These are phyloP conservation scores for Russula griseocarnosa DNA, from an alignment of 768 basidiomycete genomes.

Conservation along the genomic window DNA sequence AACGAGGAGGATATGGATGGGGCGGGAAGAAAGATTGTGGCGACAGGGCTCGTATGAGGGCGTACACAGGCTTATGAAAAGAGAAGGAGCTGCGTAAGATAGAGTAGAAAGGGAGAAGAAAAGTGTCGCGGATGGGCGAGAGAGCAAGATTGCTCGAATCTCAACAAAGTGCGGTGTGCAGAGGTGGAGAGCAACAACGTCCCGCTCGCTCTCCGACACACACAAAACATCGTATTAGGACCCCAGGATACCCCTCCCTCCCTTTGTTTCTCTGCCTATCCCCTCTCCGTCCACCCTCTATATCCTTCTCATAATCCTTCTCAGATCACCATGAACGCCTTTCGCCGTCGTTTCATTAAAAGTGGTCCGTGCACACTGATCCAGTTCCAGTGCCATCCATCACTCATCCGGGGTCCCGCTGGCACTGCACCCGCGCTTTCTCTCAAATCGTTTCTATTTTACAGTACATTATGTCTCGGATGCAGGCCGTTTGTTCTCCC, in stretches of 20 bases:
- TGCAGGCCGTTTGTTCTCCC: neutral
- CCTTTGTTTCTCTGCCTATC: too few species aligned
- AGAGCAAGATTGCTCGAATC: constrained; percentile 22
- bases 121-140: constrained; percentile 24
- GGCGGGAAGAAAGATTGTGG: constrained; percentile 20
- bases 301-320: neutral
- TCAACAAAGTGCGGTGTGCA: constrained; percentile 11
- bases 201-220: neutral
- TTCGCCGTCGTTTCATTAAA: neutral
- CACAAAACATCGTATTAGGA: constrained; percentile 3
- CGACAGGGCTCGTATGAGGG: constrained; percentile 20
- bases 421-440: neutral
- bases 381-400: constrained; percentile 6
- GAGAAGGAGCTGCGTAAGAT: constrained; percentile 12
- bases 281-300: neutral
- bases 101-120: constrained; percentile 16
- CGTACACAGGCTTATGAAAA: constrained; percentile 16
- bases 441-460: too few species aligned
- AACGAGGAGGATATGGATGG: constrained; percentile 12
- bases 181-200: constrained; percentile 4
- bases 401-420: constrained; percentile 16
- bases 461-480: neutral
- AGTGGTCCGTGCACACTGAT: neutral
- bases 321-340: neutral
- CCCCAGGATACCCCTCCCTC: neutral